A percentile compares a stretch with the other conserved stretches of the same genome.
Conservation (phyloP, 2,329 filamentous ascomycete genomes). For the Sclerotinia glacialis region DNA sequence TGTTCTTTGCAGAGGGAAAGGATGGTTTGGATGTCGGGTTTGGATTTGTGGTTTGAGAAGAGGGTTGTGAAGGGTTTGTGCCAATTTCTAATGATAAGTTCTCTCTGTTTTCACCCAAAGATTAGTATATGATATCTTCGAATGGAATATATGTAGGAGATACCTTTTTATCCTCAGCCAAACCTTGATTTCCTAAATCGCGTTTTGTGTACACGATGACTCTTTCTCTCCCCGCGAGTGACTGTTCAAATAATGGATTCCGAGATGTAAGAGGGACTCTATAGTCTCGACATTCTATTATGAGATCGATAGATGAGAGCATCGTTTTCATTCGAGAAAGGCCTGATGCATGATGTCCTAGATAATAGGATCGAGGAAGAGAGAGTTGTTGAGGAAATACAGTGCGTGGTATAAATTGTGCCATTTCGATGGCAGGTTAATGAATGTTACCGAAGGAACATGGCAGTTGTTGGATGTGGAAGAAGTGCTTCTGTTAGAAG, state of each 20-base stretch:
- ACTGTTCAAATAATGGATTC: slow-evolving; percentile 84
- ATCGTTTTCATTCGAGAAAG: slow-evolving; percentile 78
- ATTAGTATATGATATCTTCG: neutral
- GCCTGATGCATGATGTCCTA: slow-evolving; percentile 86
- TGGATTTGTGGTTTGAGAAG: slow-evolving; percentile 51
- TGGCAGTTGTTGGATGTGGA: neutral
- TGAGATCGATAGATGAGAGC: slow-evolving; percentile 76
- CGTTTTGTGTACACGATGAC: slow-evolving; percentile 89
- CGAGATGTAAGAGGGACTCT: slow-evolving; percentile 84
- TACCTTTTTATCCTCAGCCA: slow-evolving; percentile 45
- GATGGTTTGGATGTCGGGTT: slow-evolving; percentile 43
- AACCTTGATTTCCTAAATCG: slow-evolving; percentile 61
- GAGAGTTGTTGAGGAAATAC: slow-evolving; percentile 69
- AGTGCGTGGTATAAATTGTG: slow-evolving; percentile 67
- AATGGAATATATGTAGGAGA: neutral
- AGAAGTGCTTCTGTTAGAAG: neutral
- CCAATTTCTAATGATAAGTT: slow-evolving; percentile 53
- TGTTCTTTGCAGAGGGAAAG: slow-evolving; percentile 51
- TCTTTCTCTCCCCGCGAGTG: slow-evolving; percentile 68
- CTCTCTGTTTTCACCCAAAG: slow-evolving; percentile 41
- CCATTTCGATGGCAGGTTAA: slow-evolving; percentile 26
- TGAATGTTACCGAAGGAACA: slow-evolving; percentile 26
- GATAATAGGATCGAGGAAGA: slow-evolving; percentile 86
- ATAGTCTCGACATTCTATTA: slow-evolving; percentile 94
- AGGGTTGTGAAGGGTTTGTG: slow-evolving; percentile 51